Conservation (phyloP, 768 basidiomycete species). For the Russula griseocarnosa region DNA sequence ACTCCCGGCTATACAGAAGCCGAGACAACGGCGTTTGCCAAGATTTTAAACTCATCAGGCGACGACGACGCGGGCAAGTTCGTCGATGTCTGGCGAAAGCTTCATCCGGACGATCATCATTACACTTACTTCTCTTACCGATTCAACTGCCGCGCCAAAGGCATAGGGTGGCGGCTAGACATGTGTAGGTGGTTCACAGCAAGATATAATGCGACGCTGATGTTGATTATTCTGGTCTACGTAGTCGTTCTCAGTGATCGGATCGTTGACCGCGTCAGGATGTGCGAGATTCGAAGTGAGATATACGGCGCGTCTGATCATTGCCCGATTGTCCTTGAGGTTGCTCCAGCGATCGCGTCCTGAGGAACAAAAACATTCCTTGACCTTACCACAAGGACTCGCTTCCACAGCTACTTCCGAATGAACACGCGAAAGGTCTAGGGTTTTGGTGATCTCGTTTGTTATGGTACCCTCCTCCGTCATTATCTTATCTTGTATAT, state of each 20-base stretch:
- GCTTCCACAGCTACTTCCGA: too few relatives aligned
- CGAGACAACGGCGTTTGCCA: slow-evolving; percentile 71
- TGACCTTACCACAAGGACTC: background rate
- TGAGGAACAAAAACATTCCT: background rate
- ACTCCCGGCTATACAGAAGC: slow-evolving; percentile 79
- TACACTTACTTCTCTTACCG: slow-evolving; percentile 85
- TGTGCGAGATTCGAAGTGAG: slow-evolving; percentile 82
- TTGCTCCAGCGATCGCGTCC: slow-evolving; percentile 34
- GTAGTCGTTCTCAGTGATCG: slow-evolving; percentile 75
- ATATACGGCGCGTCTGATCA: slow-evolving; percentile 89
- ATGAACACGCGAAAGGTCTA: too few relatives aligned
- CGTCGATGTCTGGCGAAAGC: slow-evolving; percentile 74
- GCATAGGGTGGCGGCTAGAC: slow-evolving; percentile 85
- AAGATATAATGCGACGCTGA: background rate
- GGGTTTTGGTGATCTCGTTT: background rate
- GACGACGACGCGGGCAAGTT: slow-evolving; percentile 42
- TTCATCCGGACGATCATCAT: slow-evolving; percentile 62
- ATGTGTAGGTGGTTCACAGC: slow-evolving; percentile 52
- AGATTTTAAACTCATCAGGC: slow-evolving; percentile 55
- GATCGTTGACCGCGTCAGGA: slow-evolving; percentile 57
- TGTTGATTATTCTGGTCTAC: background rate
- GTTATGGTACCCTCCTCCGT: background rate
- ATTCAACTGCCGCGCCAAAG: slow-evolving; percentile 74
- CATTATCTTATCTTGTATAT: background rate
- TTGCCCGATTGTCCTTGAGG: slow-evolving; percentile 74